Percentiles rank a stretch among this genome's conserved stretches.
These are phyloP conservation scores for Auricularia sp. DNA, from an alignment of 768 basidiomycete species.

Conservation along the genomic window DNA sequence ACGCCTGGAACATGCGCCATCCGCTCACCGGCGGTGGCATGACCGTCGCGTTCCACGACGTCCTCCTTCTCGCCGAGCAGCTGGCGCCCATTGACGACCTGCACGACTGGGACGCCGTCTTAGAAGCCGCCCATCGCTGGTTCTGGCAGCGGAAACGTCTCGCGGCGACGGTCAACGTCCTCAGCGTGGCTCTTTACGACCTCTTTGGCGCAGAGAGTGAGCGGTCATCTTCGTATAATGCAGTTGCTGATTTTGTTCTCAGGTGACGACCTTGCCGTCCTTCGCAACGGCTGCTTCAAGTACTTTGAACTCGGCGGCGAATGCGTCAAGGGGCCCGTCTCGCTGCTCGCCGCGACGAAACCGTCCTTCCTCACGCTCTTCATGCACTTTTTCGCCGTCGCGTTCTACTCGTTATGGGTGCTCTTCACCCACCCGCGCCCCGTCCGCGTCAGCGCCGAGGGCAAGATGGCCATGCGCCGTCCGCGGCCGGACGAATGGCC, in stretches of 20 bases:
- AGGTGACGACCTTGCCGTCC: conserved; percentile 53
- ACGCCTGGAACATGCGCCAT: conserved; percentile 99
- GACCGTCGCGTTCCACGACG: conserved; percentile 90
- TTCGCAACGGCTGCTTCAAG: conserved; percentile 86
- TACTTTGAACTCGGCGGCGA: conserved; percentile 94
- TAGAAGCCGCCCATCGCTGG: conserved; percentile 40
- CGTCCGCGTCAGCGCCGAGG: conserved; percentile 14
- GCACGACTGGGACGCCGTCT: conserved; percentile 42
- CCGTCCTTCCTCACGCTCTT: conserved; percentile 6
- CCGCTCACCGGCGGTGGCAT: conserved; percentile 92
- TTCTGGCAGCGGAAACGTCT: conserved; percentile 80
- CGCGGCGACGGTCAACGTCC: conserved; percentile 79
- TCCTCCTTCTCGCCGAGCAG: conserved; percentile 58
- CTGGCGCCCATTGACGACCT: conserved; percentile 36
- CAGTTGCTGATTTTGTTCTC: conserved; percentile 5
- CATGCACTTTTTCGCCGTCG: conserved; percentile 87
- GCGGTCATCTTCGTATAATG: not conserved
- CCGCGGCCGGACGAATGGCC: conserved; percentile 62
- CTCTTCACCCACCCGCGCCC: conserved; percentile 60
- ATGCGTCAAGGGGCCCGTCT: conserved; percentile 79
- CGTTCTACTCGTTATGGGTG: conserved; percentile 87
- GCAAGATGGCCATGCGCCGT: conserved; percentile 28
- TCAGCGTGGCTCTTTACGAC: conserved; percentile 89
- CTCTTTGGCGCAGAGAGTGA: conserved; percentile 79
- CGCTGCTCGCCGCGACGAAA: conserved; percentile 74